A percentile compares a stretch with the other conserved stretches of the same genome.
Conservation (phyloP, 164 flowering plant species). For the Platanus orientalis region DNA sequence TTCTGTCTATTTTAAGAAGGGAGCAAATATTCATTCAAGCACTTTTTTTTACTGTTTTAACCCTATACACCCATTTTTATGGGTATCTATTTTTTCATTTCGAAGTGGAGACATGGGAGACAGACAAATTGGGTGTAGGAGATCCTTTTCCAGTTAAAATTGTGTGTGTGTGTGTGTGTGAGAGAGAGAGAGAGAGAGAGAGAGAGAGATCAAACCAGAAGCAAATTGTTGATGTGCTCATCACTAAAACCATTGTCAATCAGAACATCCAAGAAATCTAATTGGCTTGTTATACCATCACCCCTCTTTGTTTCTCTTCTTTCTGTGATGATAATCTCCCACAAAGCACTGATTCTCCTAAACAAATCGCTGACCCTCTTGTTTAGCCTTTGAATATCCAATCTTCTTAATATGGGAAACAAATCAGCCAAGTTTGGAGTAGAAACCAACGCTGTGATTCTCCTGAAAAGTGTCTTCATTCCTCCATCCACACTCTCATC, state of each 20-base stretch:
- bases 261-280: slow-evolving; percentile 25
- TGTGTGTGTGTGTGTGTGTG: no score
- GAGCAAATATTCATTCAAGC: no score
- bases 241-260: slow-evolving; percentile 22
- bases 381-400: slow-evolving; percentile 14
- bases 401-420: slow-evolving; percentile 11
- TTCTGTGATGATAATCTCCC: slow-evolving; percentile 17
- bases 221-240: slow-evolving; percentile 19
- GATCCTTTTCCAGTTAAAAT: no score
- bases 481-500: slow-evolving; percentile 11
- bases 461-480: slow-evolving; percentile 22
- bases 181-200: slow-evolving; percentile 1
- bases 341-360: slow-evolving; percentile 2
- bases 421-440: slow-evolving; percentile 22
- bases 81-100: no score
- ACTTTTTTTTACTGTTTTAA: no score
- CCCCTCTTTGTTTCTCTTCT: no score
- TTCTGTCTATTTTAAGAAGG: no score
- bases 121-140: no score
- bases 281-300: not conserved
- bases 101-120: no score
- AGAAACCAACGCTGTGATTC: slow-evolving; percentile 17
- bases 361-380: not conserved
- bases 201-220: slow-evolving; percentile 14
- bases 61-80: no score